Evolutionary conservation across 1,284 basidiomycete genomes (phyloP).

Genomic region (Kalmanozyma brasiliensis): DNA sequence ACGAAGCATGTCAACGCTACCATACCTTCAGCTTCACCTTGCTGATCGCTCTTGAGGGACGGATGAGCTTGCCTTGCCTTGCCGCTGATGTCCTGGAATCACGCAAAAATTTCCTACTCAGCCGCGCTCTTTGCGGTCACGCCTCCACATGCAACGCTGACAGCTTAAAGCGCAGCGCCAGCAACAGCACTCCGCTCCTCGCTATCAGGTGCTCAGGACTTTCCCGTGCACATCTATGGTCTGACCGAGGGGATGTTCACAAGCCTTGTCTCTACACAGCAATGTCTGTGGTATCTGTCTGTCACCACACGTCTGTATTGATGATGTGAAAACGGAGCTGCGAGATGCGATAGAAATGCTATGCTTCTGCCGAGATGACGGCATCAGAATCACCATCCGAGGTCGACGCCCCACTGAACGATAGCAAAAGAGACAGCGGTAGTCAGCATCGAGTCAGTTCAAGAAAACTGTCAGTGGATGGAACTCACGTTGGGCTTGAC

Average conservation of each 20-base stretch:
- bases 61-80: too few relatives aligned
- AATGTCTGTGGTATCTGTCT: too few relatives aligned
- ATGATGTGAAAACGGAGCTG: too few relatives aligned
- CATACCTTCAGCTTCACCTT: too few relatives aligned
- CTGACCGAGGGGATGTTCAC: too few relatives aligned
- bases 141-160: slow-evolving; percentile 16
- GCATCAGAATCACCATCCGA: slow-evolving; percentile 17
- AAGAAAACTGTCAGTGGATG: background rate
- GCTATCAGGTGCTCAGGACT: too few relatives aligned
- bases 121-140: slow-evolving; percentile 8
- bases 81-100: background rate
- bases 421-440: background rate
- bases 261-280: too few relatives aligned
- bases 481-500: slow-evolving; percentile 52
- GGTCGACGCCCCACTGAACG: slow-evolving; percentile 49
- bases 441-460: background rate
- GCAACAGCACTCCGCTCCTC: background rate
- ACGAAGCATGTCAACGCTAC: too few relatives aligned
- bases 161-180: background rate
- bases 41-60: too few relatives aligned
- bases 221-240: too few relatives aligned
- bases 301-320: too few relatives aligned
- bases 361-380: background rate
- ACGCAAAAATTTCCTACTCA: background rate
- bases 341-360: background rate